These are phyloP conservation scores for Penicillium aurantiogriseum DNA, from an alignment of 2,329 filamentous ascomycete species.

Conservation along the genomic window DNA sequence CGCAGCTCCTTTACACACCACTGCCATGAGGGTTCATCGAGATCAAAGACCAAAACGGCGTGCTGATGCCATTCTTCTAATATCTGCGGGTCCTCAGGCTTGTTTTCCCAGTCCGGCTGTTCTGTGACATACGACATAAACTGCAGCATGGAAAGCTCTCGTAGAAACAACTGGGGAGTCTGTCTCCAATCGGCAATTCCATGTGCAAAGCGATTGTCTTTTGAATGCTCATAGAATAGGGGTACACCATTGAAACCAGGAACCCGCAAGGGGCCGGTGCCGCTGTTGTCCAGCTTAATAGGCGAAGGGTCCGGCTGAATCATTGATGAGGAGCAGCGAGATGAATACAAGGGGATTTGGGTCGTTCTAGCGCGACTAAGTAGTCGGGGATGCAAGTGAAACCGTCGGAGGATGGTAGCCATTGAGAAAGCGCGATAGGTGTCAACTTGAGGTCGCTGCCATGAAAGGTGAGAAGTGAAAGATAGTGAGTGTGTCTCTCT, in stretches of 20 bases:
- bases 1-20: conserved; percentile 10
- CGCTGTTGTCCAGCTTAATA: conserved; percentile 8
- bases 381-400: conserved; percentile 2
- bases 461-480: not conserved
- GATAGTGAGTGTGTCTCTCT: no score
- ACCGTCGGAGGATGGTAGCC: not conserved
- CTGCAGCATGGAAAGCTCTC: conserved; percentile 4
- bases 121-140: conserved; percentile 9
- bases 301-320: not conserved
- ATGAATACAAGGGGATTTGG: not conserved
- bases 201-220: conserved; percentile 9
- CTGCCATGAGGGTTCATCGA: conserved; percentile 7
- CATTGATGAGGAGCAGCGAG: not conserved
- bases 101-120: conserved; percentile 7
- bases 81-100: conserved; percentile 5
- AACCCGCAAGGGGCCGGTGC: conserved; percentile 4
- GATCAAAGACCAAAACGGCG: conserved; percentile 5
- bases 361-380: conserved; percentile 1
- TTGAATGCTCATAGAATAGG: conserved; percentile 5
- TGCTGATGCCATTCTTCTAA: conserved; percentile 7
- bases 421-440: not conserved
- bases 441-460: not conserved
- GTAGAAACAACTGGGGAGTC: conserved; percentile 1
- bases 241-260: conserved; percentile 9
- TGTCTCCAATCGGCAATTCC: conserved; percentile 9